phyloP scores from a whole-genome alignment of 352 stramenopile genomes.

The Achlya hypogyna region DNA sequence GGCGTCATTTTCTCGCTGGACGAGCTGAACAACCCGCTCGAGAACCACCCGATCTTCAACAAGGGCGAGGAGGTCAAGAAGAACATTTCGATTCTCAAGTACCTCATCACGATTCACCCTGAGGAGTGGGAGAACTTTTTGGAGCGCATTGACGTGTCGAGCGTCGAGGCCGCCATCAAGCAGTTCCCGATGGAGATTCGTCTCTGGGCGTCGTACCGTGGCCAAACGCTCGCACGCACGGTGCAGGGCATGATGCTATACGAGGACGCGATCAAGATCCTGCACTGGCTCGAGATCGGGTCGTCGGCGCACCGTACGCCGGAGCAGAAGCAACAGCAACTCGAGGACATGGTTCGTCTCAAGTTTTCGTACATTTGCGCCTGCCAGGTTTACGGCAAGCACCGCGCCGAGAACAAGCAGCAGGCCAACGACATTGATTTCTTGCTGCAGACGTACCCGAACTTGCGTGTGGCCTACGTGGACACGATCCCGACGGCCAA shows the following conservation, averaged over 20 bases:
- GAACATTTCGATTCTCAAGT: conserved; percentile 80
- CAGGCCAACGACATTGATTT: conserved; percentile 80
- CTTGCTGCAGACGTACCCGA: conserved; percentile 65
- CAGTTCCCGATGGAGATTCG: conserved; percentile 66
- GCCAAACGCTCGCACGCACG: conserved; percentile 66
- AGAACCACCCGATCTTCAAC: conserved; percentile 79
- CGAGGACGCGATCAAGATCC: conserved; percentile 78
- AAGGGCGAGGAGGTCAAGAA: conserved; percentile 77
- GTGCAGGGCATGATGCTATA: conserved; percentile 85
- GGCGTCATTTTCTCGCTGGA: conserved; percentile 71
- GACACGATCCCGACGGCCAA: conserved; percentile 40
- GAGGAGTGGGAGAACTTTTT: conserved; percentile 83
- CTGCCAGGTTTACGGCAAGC: conserved; percentile 78
- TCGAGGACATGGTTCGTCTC: conserved; percentile 77
- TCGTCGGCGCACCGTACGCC: conserved; percentile 49
- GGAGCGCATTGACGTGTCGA: conserved; percentile 68
- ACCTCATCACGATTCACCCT: conserved; percentile 74
- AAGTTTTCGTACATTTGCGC: conserved; percentile 84
- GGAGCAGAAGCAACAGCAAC: conserved; percentile 67
- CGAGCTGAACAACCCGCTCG: conserved; percentile 69
- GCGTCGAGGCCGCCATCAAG: conserved; percentile 56
- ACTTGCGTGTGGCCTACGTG: conserved; percentile 79
- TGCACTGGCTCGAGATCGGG: conserved; percentile 79
- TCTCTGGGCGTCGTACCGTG: conserved; percentile 73
- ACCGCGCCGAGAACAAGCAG: conserved; percentile 47